A percentile compares a stretch with the other conserved stretches of the same genome.
Conservation (phyloP, 495 filamentous ascomycete species). For the Annulohypoxylon stygium region DNA sequence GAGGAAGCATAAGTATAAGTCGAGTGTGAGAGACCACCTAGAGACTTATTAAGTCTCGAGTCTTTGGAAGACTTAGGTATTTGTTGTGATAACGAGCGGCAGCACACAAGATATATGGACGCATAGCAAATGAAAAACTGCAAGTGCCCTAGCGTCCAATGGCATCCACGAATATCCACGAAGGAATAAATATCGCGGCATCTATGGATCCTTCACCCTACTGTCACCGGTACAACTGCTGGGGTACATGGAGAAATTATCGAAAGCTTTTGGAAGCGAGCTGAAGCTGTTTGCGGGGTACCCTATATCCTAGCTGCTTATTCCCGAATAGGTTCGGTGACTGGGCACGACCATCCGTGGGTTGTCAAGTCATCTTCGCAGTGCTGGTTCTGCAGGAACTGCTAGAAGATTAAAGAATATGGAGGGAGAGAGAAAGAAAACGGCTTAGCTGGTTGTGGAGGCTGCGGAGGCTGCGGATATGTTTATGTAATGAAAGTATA, state of each 20-base stretch:
- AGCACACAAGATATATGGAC: not conserved
- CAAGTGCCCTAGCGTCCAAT: not conserved
- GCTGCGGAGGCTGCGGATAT: not conserved
- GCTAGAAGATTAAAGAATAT: too few species aligned
- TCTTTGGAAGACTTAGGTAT: not conserved
- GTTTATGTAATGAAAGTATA: not conserved
- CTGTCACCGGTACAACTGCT: not conserved
- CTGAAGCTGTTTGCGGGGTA: conserved; percentile 27
- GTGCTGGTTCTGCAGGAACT: not conserved
- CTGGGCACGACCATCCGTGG: conserved; percentile 13
- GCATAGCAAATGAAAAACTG: not conserved
- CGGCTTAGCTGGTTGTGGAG: not conserved
- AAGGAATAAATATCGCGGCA: not conserved
- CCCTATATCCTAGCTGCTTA: conserved; percentile 17
- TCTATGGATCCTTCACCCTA: not conserved
- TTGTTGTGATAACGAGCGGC: not conserved
- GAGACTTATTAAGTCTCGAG: not conserved
- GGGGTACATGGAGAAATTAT: not conserved
- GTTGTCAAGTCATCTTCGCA: not conserved
- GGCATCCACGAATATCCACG: not conserved
- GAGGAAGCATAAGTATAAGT: not conserved
- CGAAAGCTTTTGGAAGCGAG: not conserved
- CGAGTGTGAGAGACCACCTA: conserved; percentile 3
- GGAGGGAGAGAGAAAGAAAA: not conserved
- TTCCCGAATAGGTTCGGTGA: conserved; percentile 10